A percentile compares a stretch with the other conserved stretches of the same genome.
phyloP scores from a whole-genome alignment of 83 land plant genomes.

The Picea engelmannii region DNA sequence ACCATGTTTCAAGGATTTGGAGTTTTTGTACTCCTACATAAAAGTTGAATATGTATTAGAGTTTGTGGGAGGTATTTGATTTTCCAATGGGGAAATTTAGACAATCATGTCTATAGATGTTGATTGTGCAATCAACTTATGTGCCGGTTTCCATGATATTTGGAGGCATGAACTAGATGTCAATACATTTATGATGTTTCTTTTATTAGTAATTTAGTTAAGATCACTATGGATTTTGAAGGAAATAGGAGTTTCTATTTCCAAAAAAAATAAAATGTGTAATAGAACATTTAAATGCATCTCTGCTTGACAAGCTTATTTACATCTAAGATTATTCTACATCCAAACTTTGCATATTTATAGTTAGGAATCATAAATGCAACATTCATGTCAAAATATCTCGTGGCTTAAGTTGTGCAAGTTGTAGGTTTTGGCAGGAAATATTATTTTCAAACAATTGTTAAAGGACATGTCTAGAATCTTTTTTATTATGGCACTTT shows the following conservation, averaged over 20 bases:
- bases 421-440: too few species aligned
- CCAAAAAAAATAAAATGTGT: neutral
- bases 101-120: slow-evolving; percentile 97
- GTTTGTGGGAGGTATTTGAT: too few species aligned
- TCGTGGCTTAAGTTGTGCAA: too few species aligned
- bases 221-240: neutral
- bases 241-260: neutral
- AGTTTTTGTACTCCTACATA: too few species aligned
- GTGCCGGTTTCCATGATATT: slow-evolving; percentile 81
- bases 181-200: neutral
- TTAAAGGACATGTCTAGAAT: too few species aligned
- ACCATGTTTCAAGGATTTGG: too few species aligned
- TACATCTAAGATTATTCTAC: neutral
- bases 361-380: neutral
- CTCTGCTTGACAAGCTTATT: neutral
- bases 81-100: slow-evolving; percentile 78
- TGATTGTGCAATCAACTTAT: slow-evolving; percentile 77
- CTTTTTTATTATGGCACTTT: too few species aligned
- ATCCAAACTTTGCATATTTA: neutral
- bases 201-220: neutral
- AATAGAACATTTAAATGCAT: neutral
- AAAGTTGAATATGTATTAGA: too few species aligned
- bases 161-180: slow-evolving; percentile 73
- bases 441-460: too few species aligned
- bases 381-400: neutral